Base-by-base conservation (phyloP, 1,284 basidiomycete species). In the Pseudozyma tsukubaensis region DNA sequence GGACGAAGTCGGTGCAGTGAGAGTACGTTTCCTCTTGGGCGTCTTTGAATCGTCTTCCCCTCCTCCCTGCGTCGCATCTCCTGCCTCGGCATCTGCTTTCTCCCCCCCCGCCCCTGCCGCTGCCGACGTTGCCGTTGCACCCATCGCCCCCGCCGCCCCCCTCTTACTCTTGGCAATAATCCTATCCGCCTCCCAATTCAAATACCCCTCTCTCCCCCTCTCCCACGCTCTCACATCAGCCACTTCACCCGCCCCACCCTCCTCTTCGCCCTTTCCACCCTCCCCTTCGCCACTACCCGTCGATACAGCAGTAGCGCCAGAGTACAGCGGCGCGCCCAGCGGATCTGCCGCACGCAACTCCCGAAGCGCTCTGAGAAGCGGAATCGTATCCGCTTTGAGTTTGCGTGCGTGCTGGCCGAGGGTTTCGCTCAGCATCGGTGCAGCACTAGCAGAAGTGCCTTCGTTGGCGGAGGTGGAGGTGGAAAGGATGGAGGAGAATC, bases 101-200 rank as follows among this genome's bases (percentile, higher is more conserved):
- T 24, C 40, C 21, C 18, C 40, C 9, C 18, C 40, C 9, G 35
- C 58, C 4, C 35, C 35, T 8, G 7, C 9, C 5, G 47, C 24
- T 6, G 24, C 24, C 14, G 32, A 13, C 16, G 45, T 36, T 21
- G 35, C 29, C 10, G 36, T 32, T 11, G 42, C 6, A 34, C 43
- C 53, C 39, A 42, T 42, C 29, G 52, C 34, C 4, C 21, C 43
- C 0, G 51, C 52, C n/a, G 43, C 51, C 11, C 54, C 42, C 10
- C 65, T 50, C 18, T 75, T 75, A 50, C 50, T 53, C 43, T 75
- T 72, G 18, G 77, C 72, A 32, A 82, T 59, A 50, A 83, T 80
- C 11, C 76, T 59, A 29, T 77, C 64, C 16, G 78, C 72, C 53
- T 80, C 78, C 81, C 81, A 83, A 37, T 72, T 77, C 29, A 83